Percentiles rank a stretch among this genome's conserved stretches.
Conservation (phyloP, 257 asterid genomes). For the Scutellaria baicalensis region DNA sequence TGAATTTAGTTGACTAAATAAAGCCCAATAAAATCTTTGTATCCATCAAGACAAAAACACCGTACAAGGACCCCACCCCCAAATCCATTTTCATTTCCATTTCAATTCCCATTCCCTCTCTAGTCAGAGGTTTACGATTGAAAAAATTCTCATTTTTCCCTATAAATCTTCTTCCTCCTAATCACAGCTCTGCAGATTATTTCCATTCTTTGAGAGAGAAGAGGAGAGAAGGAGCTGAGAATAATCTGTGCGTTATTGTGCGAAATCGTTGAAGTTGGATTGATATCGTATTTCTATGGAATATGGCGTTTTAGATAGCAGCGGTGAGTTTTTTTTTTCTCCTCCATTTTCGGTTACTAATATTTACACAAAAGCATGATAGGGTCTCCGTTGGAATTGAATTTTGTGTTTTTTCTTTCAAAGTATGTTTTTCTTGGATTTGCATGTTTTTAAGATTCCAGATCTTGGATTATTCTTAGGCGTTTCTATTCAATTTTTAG, state of each 20-base stretch:
- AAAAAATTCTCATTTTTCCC: neutral
- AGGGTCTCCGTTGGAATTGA: neutral
- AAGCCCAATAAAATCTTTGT: neutral
- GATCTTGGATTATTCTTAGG: slow-evolving; percentile 17
- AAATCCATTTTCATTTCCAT: neutral
- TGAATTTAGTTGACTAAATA: neutral
- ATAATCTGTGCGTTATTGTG: neutral
- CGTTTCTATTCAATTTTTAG: neutral
- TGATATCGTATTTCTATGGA: slow-evolving; percentile 31
- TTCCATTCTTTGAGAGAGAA: neutral
- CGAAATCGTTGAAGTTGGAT: slow-evolving; percentile 4
- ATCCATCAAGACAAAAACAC: neutral
- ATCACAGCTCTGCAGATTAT: neutral
- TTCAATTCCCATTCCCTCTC: slow-evolving; percentile 8
- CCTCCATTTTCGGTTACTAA: neutral
- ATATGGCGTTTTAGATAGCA: slow-evolving; percentile 36
- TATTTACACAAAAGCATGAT: neutral
- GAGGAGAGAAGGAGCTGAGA: neutral
- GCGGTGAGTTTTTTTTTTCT: slow-evolving; percentile 25
- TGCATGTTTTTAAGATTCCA: neutral
- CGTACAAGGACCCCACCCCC: neutral
- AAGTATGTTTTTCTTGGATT: neutral
- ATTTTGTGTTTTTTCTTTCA: neutral
- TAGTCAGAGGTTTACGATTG: slow-evolving; percentile 7
- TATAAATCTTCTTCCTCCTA: neutral